Percentiles rank a stretch among this genome's conserved stretches.
Evolutionary conservation across 2,329 filamentous ascomycete species (phyloP).

Genomic region (Colletotrichum sidae): DNA sequence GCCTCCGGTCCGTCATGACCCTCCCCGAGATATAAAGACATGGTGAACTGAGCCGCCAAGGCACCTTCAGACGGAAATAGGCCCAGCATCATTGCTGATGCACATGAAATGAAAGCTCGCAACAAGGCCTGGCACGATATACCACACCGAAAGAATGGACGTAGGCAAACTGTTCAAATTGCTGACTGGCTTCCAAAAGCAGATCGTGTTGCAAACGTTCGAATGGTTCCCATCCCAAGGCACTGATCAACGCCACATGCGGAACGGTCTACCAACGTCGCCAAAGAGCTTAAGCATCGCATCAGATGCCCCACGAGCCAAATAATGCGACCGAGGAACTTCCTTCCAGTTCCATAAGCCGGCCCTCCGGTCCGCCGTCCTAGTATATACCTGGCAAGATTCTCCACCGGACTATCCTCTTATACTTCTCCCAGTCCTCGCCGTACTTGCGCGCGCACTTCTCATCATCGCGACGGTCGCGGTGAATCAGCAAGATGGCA

Average conservation of each 20-base stretch:
- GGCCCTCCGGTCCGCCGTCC: conserved; percentile 16
- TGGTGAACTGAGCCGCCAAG: too few relatives aligned
- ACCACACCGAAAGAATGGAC: too few relatives aligned
- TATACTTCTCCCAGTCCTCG: conserved; percentile 91
- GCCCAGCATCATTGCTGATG: too few relatives aligned
- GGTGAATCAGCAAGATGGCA: conserved; percentile 85
- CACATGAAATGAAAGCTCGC: too few relatives aligned
- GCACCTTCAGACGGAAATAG: too few relatives aligned
- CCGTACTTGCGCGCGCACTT: conserved; percentile 95
- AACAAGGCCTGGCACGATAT: too few relatives aligned
- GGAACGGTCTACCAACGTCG: conserved; percentile 6
- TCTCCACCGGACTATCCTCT: conserved; percentile 81
- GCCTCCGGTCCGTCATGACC: too few relatives aligned
- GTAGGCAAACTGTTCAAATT: too few relatives aligned
- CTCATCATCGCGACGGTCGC: conserved; percentile 87
- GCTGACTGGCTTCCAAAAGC: too few relatives aligned
- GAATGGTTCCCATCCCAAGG: not conserved
- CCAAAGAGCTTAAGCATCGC: not conserved
- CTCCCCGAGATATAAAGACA: too few relatives aligned
- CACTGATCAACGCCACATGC: conserved; percentile 20
- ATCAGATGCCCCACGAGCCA: conserved; percentile 6
- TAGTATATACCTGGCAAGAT: conserved; percentile 90
- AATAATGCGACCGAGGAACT: conserved; percentile 9
- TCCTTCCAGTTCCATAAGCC: conserved; percentile 3
- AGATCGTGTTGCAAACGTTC: too few relatives aligned